Evolutionary conservation across 2,329 filamentous ascomycete genomes (phyloP), one percentile per base, ranked within the genome.

Genomic region (Aspergillus tamarii): DNA sequence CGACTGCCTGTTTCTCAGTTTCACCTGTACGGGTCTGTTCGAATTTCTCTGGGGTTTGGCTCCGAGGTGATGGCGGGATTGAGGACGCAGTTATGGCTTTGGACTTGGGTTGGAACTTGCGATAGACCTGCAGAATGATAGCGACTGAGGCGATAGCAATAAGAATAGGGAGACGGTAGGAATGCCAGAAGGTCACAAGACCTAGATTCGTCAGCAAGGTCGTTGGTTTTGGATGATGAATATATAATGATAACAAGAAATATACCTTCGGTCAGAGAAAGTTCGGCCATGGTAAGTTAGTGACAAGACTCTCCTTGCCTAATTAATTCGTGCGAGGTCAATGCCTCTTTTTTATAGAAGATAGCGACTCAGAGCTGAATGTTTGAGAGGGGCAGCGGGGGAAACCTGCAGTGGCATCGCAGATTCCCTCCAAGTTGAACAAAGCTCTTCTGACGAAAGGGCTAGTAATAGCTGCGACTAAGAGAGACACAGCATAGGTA

Each of bases 171-270:
- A 82, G 72, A 66, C 83, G 80, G 71, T 82, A 80, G 21, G 73
- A 69, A 72, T 85, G 83, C 83, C 83, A 85, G 63, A 78, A 61
- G 65, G 75, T 73, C 61, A 82, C 68, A 11, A 79, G 53, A 59
- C 74, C 80, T 82, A 30, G 2, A 45, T 19, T 26, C n/a, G 26
- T 59, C 26, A 67, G 50, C 39, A 36, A 54, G 10, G 28, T n/a
- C 16, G 11, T 53, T n/a, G n/a, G 8, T 10, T 23, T 10, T n/a
- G 21, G 9, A 19, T 19, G 14, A 26, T 16, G n/a, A 23, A 23
- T 5, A 23, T 4, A 26, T 16, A 11, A 23, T 16, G n/a, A 23
- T 4, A 39, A 55, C 11, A n/a, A 34, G 11, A 16, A 21, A 55
- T 39, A 28, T n/a, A 55, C 52, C 52, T 55, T 55, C 52, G 11